A percentile compares a stretch with the other conserved stretches of the same genome.
Evolutionary conservation across 1,284 basidiomycete genomes (phyloP).

Genomic region (Porodaedalea pini): DNA sequence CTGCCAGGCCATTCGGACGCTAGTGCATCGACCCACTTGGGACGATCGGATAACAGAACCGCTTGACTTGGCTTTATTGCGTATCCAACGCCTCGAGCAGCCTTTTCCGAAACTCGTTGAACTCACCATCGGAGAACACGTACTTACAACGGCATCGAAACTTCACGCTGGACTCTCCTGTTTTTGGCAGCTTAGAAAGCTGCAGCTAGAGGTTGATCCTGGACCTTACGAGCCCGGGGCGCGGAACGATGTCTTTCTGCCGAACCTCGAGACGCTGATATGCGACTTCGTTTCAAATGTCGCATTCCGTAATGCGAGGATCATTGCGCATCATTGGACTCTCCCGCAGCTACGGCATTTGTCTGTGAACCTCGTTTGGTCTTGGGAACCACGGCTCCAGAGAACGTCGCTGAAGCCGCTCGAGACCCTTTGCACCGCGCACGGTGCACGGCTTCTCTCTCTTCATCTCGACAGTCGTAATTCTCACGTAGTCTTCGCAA

Average conservation of each 20-base stretch:
- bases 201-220: constrained; percentile 1
- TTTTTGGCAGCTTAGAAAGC: constrained; percentile 4
- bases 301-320: neutral
- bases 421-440: neutral
- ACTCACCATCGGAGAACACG: neutral
- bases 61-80: neutral
- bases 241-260: neutral
- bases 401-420: neutral
- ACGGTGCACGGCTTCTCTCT: constrained; percentile 4
- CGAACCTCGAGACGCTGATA: constrained; percentile 4
- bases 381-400: neutral
- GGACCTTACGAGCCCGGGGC: neutral
- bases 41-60: neutral
- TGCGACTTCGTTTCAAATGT: neutral
- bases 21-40: neutral
- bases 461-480: neutral
- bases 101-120: neutral
- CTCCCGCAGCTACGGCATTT: constrained; percentile 10
- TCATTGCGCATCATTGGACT: neutral
- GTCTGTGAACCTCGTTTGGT: neutral
- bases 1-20: neutral
- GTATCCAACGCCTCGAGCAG: neutral
- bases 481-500: neutral
- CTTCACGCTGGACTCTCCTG: neutral
- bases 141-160: neutral